Percentiles rank a stretch among this genome's conserved stretches.
phyloP scores from a whole-genome alignment of 148 eudicot species.

The Limonium bicolor region DNA sequence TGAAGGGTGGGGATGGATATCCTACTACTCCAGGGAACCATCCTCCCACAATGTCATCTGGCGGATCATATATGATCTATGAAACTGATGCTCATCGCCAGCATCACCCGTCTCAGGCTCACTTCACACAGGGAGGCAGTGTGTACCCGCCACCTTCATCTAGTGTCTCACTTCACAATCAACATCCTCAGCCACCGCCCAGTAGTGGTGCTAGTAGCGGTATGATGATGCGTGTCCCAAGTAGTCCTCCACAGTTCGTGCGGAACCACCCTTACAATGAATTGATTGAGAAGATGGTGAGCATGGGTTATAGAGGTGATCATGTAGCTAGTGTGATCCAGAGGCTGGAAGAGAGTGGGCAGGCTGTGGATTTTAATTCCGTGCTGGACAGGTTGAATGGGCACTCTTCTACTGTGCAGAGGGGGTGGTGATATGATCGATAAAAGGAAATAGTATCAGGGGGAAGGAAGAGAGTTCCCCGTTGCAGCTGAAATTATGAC shows the following conservation, averaged over 20 bases:
- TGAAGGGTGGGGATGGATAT: constrained; percentile 61
- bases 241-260: constrained; percentile 38
- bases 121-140: constrained; percentile 39
- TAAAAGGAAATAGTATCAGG: too few species aligned
- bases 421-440: constrained; percentile 75
- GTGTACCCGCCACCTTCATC: constrained; percentile 47
- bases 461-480: too few species aligned
- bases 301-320: constrained; percentile 94
- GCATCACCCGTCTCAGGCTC: constrained; percentile 43
- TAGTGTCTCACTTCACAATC: constrained; percentile 29
- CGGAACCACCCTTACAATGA: constrained; percentile 80
- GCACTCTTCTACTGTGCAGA: constrained; percentile 65
- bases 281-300: constrained; percentile 75
- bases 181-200: constrained; percentile 28
- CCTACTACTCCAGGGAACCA: constrained; percentile 40
- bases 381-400: constrained; percentile 91
- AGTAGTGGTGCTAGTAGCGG: too few species aligned
- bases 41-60: constrained; percentile 40
- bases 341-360: constrained; percentile 90
- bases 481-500: too few species aligned
- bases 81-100: constrained; percentile 42
- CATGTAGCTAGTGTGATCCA: constrained; percentile 69
- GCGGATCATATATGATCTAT: constrained; percentile 52
- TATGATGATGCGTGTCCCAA: constrained; percentile 25
- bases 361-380: constrained; percentile 70